Percentiles rank a stretch among this genome's conserved stretches.
Evolutionary conservation across 768 basidiomycete genomes (phyloP).

Genomic region (Mycena maculata): DNA sequence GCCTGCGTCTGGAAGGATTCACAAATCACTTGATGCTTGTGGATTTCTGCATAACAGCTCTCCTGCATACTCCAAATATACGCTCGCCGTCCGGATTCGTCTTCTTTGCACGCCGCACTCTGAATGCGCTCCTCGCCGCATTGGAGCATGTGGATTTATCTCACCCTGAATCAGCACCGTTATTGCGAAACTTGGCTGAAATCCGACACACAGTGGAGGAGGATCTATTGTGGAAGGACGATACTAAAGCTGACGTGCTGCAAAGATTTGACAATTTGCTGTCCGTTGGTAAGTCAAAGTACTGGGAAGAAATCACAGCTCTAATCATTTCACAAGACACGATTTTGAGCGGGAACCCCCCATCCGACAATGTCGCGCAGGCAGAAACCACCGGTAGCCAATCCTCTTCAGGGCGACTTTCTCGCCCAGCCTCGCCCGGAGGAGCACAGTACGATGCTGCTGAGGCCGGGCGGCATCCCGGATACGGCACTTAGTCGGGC

Average conservation of each 20-base stretch:
- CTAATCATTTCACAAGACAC: no score
- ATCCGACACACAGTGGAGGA: constrained; percentile 6
- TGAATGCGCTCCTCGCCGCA: background rate
- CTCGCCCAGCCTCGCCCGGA: background rate
- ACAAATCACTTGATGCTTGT: background rate
- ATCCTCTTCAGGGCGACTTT: background rate
- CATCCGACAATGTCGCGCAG: background rate
- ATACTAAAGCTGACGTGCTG: constrained; percentile 2
- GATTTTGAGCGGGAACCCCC: no score
- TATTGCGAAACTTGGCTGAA: background rate
- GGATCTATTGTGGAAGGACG: constrained; percentile 24
- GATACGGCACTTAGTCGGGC: background rate
- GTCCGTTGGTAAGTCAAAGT: background rate
- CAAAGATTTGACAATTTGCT: background rate
- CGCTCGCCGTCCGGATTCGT: constrained; percentile 18
- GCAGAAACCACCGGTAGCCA: background rate
- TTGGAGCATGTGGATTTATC: background rate
- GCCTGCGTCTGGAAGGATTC: background rate
- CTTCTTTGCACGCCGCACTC: constrained; percentile 9
- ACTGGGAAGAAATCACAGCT: background rate
- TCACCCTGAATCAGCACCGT: background rate
- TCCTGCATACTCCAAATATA: constrained; percentile 21
- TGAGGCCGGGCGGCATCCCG: constrained; percentile 3
- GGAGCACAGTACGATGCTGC: constrained; percentile 8
- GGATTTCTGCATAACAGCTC: background rate